phyloP scores from a whole-genome alignment of 2,329 filamentous ascomycete species.

The Capronia coronata region DNA sequence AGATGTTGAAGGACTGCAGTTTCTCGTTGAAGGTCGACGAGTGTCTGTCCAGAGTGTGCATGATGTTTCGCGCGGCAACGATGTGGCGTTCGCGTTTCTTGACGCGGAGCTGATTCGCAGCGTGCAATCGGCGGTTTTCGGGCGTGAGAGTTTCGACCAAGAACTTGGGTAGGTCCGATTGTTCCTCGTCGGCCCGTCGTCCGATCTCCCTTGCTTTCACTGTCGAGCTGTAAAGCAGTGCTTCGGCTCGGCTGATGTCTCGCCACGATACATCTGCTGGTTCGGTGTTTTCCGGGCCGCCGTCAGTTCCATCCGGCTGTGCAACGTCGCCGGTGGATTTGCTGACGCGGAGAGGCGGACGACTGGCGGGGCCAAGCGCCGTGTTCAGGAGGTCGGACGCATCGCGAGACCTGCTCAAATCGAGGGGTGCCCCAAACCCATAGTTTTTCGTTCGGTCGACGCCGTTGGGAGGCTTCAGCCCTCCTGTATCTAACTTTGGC shows the following conservation, averaged over 20 bases:
- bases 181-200: slow-evolving; percentile 49
- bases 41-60: slow-evolving; percentile 38
- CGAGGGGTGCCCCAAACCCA: slow-evolving; percentile 31
- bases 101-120: slow-evolving; percentile 30
- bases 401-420: slow-evolving; percentile 20
- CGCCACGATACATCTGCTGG: slow-evolving; percentile 42
- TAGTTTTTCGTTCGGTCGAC: slow-evolving; percentile 27
- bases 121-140: slow-evolving; percentile 34
- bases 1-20: slow-evolving; percentile 39
- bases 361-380: slow-evolving; percentile 29
- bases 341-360: slow-evolving; percentile 24
- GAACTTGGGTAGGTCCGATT: slow-evolving; percentile 30
- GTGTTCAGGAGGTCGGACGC: slow-evolving; percentile 24
- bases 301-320: neutral
- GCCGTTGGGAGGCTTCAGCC: slow-evolving; percentile 7
- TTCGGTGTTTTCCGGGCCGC: slow-evolving; percentile 17
- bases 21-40: slow-evolving; percentile 41
- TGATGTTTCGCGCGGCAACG: slow-evolving; percentile 48
- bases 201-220: slow-evolving; percentile 80
- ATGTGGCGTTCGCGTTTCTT: slow-evolving; percentile 48
- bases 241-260: slow-evolving; percentile 73
- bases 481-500: slow-evolving; percentile 45
- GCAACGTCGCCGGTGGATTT: slow-evolving; percentile 15
- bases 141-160: slow-evolving; percentile 31
- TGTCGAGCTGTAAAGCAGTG: slow-evolving; percentile 74